Base-by-base conservation (phyloP, 2,329 filamentous ascomycete species). In the Bipolaris bicolor region DNA sequence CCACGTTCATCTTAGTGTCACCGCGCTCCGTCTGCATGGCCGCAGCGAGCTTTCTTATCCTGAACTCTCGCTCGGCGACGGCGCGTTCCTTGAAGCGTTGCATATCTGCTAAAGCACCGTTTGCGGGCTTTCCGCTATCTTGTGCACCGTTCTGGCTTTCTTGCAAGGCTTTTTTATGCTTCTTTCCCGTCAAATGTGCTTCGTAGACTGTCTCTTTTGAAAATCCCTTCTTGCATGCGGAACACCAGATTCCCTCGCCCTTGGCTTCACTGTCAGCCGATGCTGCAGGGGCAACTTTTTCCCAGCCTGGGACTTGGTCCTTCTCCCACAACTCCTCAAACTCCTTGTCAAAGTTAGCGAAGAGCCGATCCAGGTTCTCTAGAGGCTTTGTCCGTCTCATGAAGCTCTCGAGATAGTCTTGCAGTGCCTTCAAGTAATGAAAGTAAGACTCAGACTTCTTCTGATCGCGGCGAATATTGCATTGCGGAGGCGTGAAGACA, bases 401-500 rank as follows among this genome's bases (percentile, higher is more conserved):
- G 66, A 98, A 98, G 16, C 85, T 85, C 76, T 98, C 93, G 7
- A 99, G 83, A 68, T 99, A 98, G 18, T 85, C 82, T 53, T 90
- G 88, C 56, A 99, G 80, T 36, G 89, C 86, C 40, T 89, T 89
- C 10, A 97, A 85, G 71, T 99, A 99, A 62, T 86, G 86, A 77
- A 98, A 96, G 76, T 98, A 99, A 67, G 89, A 86, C 67, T 98
- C 93, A 0, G 91, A 97, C 77, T 96, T 80, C 80, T 98, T 99
- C 72, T 97, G 90, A 29, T 83, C 80, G 49, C 90, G 84, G 73
- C 90, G 94, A 62, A 97, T 83, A 11, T 88, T 88, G 48, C 90
- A 85, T 47, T 88, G 83, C 3, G 90, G 90, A 0, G 88, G 84
- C 1, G 87, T 83, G 73, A 99, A 98, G 63, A 87, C 86, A 78